Percentiles rank a stretch among this genome's conserved stretches.
Evolutionary conservation across 345 rosid species (phyloP).

Genomic region (Hirschfeldia incana): DNA sequence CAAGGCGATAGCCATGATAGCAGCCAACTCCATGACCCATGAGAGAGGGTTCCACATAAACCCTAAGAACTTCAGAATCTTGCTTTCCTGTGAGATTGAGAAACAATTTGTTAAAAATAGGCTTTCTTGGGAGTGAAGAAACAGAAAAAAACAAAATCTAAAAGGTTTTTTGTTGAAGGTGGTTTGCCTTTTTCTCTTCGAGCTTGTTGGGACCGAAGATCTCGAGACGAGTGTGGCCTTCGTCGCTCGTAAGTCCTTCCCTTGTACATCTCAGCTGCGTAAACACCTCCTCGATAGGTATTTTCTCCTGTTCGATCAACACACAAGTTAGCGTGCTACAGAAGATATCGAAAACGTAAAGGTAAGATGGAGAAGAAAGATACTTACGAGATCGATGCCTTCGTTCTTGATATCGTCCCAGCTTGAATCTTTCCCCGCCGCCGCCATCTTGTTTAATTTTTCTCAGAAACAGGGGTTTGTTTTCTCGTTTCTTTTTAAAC

Average conservation of each 20-base stretch:
- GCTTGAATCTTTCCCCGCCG: not conserved
- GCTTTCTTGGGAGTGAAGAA: conserved; percentile 20
- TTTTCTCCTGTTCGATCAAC: conserved; percentile 51
- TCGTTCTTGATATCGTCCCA: conserved; percentile 67
- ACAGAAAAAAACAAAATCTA: not conserved
- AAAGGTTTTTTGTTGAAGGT: not conserved
- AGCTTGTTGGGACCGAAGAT: conserved; percentile 85
- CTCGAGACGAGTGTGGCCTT: conserved; percentile 60
- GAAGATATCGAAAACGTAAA: not conserved
- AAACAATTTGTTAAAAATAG: not conserved
- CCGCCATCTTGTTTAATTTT: not conserved
- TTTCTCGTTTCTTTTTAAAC: not conserved
- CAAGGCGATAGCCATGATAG: conserved; percentile 76
- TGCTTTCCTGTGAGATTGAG: conserved; percentile 56
- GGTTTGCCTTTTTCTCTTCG: conserved; percentile 67
- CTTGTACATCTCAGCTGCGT: conserved; percentile 63
- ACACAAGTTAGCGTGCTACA: not conserved
- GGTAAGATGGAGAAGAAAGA: not conserved
- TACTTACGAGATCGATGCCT: conserved; percentile 51
- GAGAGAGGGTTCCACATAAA: conserved; percentile 97
- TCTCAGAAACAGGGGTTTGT: not conserved
- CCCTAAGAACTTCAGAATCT: conserved; percentile 70
- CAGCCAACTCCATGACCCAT: conserved; percentile 92
- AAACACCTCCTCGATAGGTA: conserved; percentile 74
- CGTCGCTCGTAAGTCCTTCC: conserved; percentile 60